Evolutionary conservation across 371 early-diverging fungal genomes (phyloP).

Genomic region (Mortierella sp.): DNA sequence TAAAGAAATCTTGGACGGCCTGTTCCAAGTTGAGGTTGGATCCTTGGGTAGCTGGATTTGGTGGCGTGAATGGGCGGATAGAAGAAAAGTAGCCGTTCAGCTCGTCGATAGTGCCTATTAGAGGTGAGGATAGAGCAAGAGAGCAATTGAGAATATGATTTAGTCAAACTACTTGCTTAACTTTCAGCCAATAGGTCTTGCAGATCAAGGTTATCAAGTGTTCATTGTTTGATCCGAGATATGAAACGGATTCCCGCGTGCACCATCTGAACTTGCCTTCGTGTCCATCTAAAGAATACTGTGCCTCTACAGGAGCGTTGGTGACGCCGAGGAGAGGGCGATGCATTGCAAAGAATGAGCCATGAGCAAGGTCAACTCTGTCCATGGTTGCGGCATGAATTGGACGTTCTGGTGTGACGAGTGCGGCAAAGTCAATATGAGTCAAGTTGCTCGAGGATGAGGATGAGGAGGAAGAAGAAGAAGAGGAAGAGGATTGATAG

Average conservation of each 20-base stretch:
- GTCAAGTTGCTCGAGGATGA: conserved; percentile 19
- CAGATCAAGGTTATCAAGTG: not conserved
- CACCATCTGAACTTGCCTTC: conserved; percentile 29
- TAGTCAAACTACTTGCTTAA: not conserved
- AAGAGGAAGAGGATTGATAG: conserved; percentile 32
- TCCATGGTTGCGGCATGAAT: conserved; percentile 41
- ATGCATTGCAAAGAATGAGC: conserved; percentile 54
- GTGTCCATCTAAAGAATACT: conserved; percentile 5
- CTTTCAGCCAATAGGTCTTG: too few relatives aligned
- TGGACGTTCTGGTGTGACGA: conserved; percentile 31
- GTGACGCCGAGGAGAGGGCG: conserved; percentile 51
- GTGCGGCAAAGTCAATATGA: conserved; percentile 13
- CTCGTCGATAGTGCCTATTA: conserved; percentile 26
- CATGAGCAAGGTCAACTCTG: conserved; percentile 50
- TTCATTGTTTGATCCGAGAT: not conserved
- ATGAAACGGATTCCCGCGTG: not conserved
- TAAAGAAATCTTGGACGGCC: conserved; percentile 40
- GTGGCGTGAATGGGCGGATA: conserved; percentile 45
- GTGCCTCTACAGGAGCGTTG: conserved; percentile 23
- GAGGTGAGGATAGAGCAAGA: not conserved
- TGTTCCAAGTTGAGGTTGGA: conserved; percentile 21
- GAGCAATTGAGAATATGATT: not conserved
- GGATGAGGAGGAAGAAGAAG: conserved; percentile 30
- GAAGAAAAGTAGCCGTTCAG: conserved; percentile 42
- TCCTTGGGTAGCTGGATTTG: conserved; percentile 10